Percentiles rank a stretch among this genome's conserved stretches.
These are phyloP conservation scores for Agaricus blazei DNA, from an alignment of 768 basidiomycete species.

Conservation along the genomic window DNA sequence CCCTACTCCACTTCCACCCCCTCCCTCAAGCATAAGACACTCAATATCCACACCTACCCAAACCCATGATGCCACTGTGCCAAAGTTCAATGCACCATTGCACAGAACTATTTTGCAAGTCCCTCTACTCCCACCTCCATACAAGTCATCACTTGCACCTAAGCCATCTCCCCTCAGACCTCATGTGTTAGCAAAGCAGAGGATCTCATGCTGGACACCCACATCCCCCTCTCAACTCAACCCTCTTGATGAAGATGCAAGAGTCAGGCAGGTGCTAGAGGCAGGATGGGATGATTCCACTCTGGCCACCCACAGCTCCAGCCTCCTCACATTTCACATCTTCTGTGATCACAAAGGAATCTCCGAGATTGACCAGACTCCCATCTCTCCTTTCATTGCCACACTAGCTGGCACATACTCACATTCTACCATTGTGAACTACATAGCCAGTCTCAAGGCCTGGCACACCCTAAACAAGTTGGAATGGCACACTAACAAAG, in stretches of 20 bases:
- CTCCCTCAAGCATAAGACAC: not conserved
- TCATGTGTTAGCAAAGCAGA: constrained; percentile 19
- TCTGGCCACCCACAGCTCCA: constrained; percentile 22
- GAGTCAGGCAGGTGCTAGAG: not conserved
- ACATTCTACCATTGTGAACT: constrained; percentile 14
- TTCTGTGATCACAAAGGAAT: constrained; percentile 25
- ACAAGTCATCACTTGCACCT: constrained; percentile 18
- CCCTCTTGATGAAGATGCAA: not conserved
- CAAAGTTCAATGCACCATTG: not conserved
- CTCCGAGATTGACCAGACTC: constrained; percentile 22
- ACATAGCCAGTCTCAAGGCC: constrained; percentile 21
- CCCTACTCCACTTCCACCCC: too few species aligned
- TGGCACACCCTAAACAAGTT: constrained; percentile 28
- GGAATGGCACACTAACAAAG: constrained; percentile 14
- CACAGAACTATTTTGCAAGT: constrained; percentile 16
- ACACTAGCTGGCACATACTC: constrained; percentile 16
- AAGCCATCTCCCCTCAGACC: constrained; percentile 15
- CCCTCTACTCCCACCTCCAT: constrained; percentile 21
- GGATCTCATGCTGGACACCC: constrained; percentile 18
- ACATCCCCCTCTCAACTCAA: not conserved
- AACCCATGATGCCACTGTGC: not conserved
- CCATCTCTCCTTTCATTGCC: constrained; percentile 19
- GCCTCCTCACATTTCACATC: constrained; percentile 27
- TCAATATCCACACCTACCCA: too few species aligned
- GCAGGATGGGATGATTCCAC: constrained; percentile 20